A percentile compares a stretch with the other conserved stretches of the same genome.
Conservation (phyloP, 2,329 filamentous ascomycete species). For the Calonectria hawksworthii region DNA sequence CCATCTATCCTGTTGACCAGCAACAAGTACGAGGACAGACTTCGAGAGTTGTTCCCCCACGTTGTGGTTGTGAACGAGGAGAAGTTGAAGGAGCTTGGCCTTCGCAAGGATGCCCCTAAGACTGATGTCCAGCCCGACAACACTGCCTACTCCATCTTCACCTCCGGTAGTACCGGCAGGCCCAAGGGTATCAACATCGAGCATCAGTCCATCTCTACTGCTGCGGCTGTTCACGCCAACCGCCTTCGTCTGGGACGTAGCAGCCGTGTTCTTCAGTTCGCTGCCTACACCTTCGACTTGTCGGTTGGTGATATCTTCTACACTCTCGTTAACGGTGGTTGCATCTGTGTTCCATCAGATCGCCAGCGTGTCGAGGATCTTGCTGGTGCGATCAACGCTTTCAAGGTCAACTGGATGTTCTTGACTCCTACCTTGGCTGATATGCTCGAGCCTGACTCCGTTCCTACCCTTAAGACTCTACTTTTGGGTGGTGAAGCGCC, state of each 20-base stretch:
- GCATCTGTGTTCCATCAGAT: not conserved
- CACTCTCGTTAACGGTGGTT: not conserved
- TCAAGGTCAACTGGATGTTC: constrained; percentile 12
- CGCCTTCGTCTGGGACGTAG: not conserved
- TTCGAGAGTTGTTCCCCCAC: not conserved
- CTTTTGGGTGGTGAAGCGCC: not conserved
- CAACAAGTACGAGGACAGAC: not conserved
- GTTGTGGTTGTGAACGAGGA: not conserved
- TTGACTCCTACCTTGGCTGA: not conserved
- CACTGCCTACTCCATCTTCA: not conserved
- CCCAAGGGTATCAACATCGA: constrained; percentile 7
- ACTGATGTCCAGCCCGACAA: not conserved
- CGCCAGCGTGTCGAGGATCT: not conserved
- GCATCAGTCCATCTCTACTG: not conserved
- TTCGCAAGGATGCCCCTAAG: not conserved
- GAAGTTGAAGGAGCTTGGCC: not conserved
- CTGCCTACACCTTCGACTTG: not conserved
- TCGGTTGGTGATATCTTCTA: constrained; percentile 1
- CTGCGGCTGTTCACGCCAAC: not conserved
- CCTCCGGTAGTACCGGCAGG: not conserved
- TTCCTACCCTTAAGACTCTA: not conserved
- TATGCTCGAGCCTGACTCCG: not conserved
- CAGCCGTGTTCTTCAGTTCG: not conserved
- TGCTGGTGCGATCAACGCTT: not conserved
- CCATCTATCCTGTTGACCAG: not conserved